Conservation (phyloP, 208 protist species). For the Trypanosoma cruzi region DNA sequence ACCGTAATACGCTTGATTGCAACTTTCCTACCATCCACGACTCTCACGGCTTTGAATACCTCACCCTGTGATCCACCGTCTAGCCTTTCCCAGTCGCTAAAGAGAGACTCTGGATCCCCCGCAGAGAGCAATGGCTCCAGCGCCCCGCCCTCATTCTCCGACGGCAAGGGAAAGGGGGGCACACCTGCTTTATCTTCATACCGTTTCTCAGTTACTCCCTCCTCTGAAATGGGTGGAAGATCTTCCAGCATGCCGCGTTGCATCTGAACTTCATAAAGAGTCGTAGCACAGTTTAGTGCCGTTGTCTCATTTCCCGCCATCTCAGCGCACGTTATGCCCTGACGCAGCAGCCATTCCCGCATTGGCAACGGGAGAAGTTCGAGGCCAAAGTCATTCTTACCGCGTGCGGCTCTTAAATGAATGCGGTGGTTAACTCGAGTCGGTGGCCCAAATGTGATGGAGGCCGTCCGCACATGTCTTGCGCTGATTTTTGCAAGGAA, state of each 20-base stretch:
- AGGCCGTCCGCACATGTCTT: not conserved
- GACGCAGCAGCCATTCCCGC: conserved; percentile 10
- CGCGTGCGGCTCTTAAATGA: conserved; percentile 7
- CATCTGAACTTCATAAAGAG: conserved; percentile 2
- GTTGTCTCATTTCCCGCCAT: not conserved
- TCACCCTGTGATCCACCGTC: conserved; percentile 49
- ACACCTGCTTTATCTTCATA: not conserved
- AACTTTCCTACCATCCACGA: conserved; percentile 14
- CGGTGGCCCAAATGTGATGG: conserved; percentile 16
- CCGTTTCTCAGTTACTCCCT: not conserved
- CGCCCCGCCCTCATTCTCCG: not conserved
- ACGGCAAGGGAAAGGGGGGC: not conserved
- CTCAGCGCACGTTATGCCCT: conserved; percentile 13
- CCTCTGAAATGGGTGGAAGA: conserved; percentile 1
- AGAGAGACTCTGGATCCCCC: conserved; percentile 37
- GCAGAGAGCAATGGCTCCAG: conserved; percentile 33
- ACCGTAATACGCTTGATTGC: conserved; percentile 52
- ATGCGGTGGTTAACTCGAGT: conserved; percentile 1
- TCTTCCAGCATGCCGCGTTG: not conserved
- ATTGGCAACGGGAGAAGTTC: conserved; percentile 4
- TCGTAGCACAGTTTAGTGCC: conserved; percentile 5
- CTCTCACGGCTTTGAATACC: conserved; percentile 42
- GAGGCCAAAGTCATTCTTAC: conserved; percentile 9
- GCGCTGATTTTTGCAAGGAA: conserved; percentile 16
- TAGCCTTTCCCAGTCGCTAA: conserved; percentile 34